Percentiles rank a stretch among this genome's conserved stretches.
These are phyloP conservation scores for Nakazawaea wickerhamii DNA, from an alignment of 805 yeast species.

Conservation along the genomic window DNA sequence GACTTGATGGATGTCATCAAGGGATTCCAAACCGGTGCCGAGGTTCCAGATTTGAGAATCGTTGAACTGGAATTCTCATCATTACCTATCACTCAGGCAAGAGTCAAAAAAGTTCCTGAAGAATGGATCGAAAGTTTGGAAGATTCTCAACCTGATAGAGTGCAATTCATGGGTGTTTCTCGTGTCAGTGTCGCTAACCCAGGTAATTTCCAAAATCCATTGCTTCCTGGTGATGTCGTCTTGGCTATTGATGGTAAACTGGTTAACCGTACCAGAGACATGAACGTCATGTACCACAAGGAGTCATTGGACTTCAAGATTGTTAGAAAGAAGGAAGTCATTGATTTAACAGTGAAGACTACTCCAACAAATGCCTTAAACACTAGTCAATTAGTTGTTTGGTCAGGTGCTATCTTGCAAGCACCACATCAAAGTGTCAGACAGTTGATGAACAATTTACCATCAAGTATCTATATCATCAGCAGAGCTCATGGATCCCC, in stretches of 20 bases:
- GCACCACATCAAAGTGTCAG: slow-evolving; percentile 91
- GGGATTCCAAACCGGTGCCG: slow-evolving; percentile 40
- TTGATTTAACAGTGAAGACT: slow-evolving; percentile 60
- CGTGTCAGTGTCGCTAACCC: slow-evolving; percentile 43
- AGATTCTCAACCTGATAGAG: slow-evolving; percentile 47
- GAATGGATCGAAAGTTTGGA: slow-evolving; percentile 74
- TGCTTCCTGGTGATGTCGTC: slow-evolving; percentile 69
- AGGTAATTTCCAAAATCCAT: slow-evolving; percentile 19
- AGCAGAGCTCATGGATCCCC: slow-evolving; percentile 78
- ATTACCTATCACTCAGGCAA: slow-evolving; percentile 64
- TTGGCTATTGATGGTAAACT: slow-evolving; percentile 62
- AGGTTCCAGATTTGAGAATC: slow-evolving; percentile 52
- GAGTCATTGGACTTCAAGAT: slow-evolving; percentile 51
- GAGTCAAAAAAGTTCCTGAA: slow-evolving; percentile 84
- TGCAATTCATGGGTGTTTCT: slow-evolving; percentile 67
- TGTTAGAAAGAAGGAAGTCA: slow-evolving; percentile 63
- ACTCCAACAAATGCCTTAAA: slow-evolving; percentile 49
- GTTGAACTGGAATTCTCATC: slow-evolving; percentile 77
- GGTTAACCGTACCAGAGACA: slow-evolving; percentile 63
- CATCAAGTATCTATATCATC: slow-evolving; percentile 81
- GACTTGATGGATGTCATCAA: slow-evolving; percentile 56
- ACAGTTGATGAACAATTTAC: slow-evolving; percentile 71
- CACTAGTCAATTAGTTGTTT: slow-evolving; percentile 64
- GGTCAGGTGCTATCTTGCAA: slow-evolving; percentile 84
- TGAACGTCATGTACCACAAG: slow-evolving; percentile 43